Base-by-base conservation (phyloP, 768 basidiomycete species). In the Suillus tomentosus region DNA sequence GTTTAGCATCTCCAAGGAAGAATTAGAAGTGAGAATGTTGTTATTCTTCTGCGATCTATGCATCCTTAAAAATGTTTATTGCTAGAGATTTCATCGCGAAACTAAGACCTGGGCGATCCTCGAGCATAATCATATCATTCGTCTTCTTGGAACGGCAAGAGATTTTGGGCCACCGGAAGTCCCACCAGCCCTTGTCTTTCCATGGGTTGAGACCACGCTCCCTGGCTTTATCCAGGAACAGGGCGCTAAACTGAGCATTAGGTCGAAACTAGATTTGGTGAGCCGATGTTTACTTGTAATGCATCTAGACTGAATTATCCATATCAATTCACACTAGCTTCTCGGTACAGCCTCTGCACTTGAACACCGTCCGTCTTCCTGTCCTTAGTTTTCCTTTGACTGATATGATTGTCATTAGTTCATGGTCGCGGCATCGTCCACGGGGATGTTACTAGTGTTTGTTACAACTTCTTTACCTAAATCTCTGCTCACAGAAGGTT, bases 81-180 rank as follows among this genome's bases (percentile, higher is more conserved):
- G n/a, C 1, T 5, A 71, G 70, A 45, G 58, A 37, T 56, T 71
- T 22, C 50, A 43, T 15, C 58, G 57, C 19, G 70, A 69, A 51
- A 45, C 68, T 17, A 50, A 62, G 15, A 67, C 65, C 24, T 72
- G 71, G 71, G 63, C 60, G 24, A 4, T 45, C 45, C 53, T 72
- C 14, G 5, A 34, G 5, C 67, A 72, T 56, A 57, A 58, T n/a
- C 71, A 71, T 57, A 60, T 71, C 11, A 19, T 72, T 2, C 66
- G 59, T 10, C 64, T 71, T 36, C 63, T 56, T 36, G 69, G 71
- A 15, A 54, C 62, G 11, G 51, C 64, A 31, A 64, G 45, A 19
- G 69, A 66, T 17, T 66, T 64, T 62, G 47, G 50, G 34, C 1
- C 31, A 19, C 65, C 66, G 15, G 59, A 62, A 5, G 65, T 56